A percentile compares a stretch with the other conserved stretches of the same genome.
Evolutionary conservation across 345 rosid species (phyloP).

Genomic region (Atalantia buxifolia): DNA sequence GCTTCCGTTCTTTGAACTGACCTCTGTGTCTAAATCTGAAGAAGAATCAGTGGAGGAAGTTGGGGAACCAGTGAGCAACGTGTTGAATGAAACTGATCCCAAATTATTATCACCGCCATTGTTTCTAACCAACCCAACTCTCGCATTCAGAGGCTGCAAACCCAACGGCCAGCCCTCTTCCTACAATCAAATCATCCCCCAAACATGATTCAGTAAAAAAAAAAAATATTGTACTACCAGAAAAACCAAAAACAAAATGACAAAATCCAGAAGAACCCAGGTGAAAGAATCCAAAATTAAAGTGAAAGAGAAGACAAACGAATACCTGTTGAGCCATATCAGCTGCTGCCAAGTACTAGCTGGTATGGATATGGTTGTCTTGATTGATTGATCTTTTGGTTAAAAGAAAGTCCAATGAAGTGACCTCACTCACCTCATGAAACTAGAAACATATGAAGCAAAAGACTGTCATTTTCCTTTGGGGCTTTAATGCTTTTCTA

Average conservation of each 20-base stretch:
- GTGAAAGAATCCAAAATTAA: constrained; percentile 1
- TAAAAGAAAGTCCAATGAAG: constrained; percentile 2
- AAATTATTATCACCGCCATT: constrained; percentile 22
- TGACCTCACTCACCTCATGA: constrained; percentile 11
- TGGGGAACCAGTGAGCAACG: constrained; percentile 44
- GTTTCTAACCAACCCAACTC: constrained; percentile 33
- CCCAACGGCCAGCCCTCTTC: constrained; percentile 58
- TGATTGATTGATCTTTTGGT: constrained; percentile 23
- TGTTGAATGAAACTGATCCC: constrained; percentile 42
- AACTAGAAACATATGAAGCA: background rate
- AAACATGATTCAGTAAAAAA: background rate
- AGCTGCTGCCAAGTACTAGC: constrained; percentile 1
- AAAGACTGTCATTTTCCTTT: constrained; percentile 12
- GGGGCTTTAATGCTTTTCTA: background rate
- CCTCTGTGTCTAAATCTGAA: constrained; percentile 61
- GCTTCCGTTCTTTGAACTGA: constrained; percentile 27
- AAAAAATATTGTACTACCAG: constrained; percentile 12
- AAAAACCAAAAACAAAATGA: constrained; percentile 8
- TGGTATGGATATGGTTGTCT: background rate
- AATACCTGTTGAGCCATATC: constrained; percentile 34
- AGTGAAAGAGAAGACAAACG: constrained; percentile 21
- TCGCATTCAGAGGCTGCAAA: constrained; percentile 39
- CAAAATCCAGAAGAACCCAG: constrained; percentile 18
- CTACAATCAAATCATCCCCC: constrained; percentile 21
- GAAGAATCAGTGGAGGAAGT: constrained; percentile 42